These are phyloP conservation scores for Malassezia yamatoensis DNA, from an alignment of 1,284 basidiomycete genomes.

Conservation along the genomic window DNA sequence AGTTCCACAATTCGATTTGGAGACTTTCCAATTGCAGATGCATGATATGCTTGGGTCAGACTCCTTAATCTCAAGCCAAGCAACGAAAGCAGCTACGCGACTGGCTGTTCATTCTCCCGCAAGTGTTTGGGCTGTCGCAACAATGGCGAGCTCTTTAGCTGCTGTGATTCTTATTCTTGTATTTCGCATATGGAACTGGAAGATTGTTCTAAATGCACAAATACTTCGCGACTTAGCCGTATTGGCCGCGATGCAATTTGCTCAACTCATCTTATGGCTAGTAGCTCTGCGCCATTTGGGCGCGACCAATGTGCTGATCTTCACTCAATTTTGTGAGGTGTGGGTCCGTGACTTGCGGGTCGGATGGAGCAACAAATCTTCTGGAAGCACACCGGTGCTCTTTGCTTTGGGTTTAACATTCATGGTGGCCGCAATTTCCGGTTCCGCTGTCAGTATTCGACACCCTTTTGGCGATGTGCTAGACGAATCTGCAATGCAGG, in stretches of 20 bases:
- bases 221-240: slow-evolving; percentile 23
- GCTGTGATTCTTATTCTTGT: slow-evolving; percentile 26
- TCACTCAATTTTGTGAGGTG: slow-evolving; percentile 45
- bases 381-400: slow-evolving; percentile 32
- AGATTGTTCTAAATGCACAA: slow-evolving; percentile 21
- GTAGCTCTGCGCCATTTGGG: slow-evolving; percentile 35
- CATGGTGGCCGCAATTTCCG: slow-evolving; percentile 20
- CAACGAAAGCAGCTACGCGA: not conserved
- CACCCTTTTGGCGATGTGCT: slow-evolving; percentile 8
- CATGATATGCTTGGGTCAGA: not conserved
- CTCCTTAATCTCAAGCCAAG: not conserved
- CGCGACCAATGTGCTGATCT: slow-evolving; percentile 37
- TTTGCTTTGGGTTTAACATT: slow-evolving; percentile 32
- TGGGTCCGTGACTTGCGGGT: slow-evolving; percentile 40
- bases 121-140: slow-evolving; percentile 37
- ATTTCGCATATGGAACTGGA: slow-evolving; percentile 42
- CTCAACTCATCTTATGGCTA: slow-evolving; percentile 37
- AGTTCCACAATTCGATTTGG: slow-evolving; percentile 24
- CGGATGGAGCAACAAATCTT: slow-evolving; percentile 20
- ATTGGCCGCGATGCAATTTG: slow-evolving; percentile 28
- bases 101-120: slow-evolving; percentile 11
- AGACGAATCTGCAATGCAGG: slow-evolving; percentile 10
- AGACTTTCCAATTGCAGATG: slow-evolving; percentile 7
- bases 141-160: slow-evolving; percentile 27
- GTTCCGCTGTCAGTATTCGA: slow-evolving; percentile 9